These are phyloP conservation scores for Aphanomyces astaci DNA, from an alignment of 352 stramenopile genomes.

Conservation along the genomic window DNA sequence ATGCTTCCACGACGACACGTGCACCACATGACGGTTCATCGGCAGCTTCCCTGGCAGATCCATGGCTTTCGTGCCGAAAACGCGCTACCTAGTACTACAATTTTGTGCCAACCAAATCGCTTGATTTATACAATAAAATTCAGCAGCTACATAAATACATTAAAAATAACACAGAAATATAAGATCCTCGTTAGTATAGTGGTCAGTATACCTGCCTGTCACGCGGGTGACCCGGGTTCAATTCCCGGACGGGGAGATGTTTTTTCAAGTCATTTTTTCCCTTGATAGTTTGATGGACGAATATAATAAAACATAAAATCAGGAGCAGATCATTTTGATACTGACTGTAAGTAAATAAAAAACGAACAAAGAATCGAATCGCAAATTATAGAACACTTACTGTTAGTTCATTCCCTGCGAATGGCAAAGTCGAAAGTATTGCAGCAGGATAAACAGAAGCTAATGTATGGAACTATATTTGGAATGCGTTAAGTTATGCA, in stretches of 20 bases:
- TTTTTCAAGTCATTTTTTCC: not conserved
- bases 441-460: too few species aligned
- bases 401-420: too few species aligned
- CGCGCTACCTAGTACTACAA: not conserved
- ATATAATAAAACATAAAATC: too few species aligned
- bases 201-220: not conserved
- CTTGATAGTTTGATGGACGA: too few species aligned
- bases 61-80: conserved; percentile 6
- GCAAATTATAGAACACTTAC: too few species aligned
- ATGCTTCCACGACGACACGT: conserved; percentile 6
- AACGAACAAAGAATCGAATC: too few species aligned
- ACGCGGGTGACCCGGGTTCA: not conserved
- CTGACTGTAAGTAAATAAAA: too few species aligned
- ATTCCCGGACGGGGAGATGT: not conserved
- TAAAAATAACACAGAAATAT: too few species aligned
- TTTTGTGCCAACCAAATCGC: not conserved
- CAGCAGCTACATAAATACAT: not conserved
- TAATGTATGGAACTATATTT: too few species aligned
- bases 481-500: too few species aligned
- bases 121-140: not conserved
- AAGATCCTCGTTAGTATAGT: conserved; percentile 14
- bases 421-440: too few species aligned
- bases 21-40: conserved; percentile 12
- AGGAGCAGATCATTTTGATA: too few species aligned
- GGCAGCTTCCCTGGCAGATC: not conserved